phyloP scores from a whole-genome alignment of 2,329 filamentous ascomycete species.

The Colletotrichum cuscutae region DNA sequence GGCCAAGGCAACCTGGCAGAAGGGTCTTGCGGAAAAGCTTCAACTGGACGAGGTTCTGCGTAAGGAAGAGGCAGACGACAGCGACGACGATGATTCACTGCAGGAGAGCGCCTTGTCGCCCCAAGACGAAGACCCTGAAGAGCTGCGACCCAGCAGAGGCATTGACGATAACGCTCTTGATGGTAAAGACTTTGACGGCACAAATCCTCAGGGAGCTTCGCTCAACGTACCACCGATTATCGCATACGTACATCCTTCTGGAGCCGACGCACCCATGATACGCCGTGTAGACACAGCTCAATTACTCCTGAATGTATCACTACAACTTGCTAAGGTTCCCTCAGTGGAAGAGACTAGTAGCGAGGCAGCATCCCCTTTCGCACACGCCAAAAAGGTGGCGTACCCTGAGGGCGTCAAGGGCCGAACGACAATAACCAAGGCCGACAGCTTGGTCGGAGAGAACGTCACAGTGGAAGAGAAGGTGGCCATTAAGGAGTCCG shows the following conservation, averaged over 20 bases:
- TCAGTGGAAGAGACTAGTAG: constrained; percentile 72
- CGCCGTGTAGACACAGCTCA: constrained; percentile 89
- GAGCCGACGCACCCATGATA: constrained; percentile 70
- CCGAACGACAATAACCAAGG: constrained; percentile 82
- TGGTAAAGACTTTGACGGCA: constrained; percentile 32
- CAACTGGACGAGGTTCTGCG: constrained; percentile 75
- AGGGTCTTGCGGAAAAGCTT: constrained; percentile 81
- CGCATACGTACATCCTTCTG: constrained; percentile 80
- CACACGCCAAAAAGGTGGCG: constrained; percentile 82
- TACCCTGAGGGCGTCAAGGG: constrained; percentile 85
- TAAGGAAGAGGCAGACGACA: constrained; percentile 49
- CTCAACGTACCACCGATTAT: constrained; percentile 75
- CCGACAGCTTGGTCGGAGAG: constrained; percentile 85
- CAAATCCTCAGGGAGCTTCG: constrained; percentile 38
- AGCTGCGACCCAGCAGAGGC: constrained; percentile 30
- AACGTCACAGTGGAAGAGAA: constrained; percentile 92
- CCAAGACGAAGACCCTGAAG: constrained; percentile 35
- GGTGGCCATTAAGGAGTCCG: constrained; percentile 89
- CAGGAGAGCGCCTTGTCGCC: constrained; percentile 43
- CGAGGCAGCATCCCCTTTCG: constrained; percentile 74
- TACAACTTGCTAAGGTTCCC: constrained; percentile 87
- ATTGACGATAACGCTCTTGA: constrained; percentile 9
- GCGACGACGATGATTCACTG: constrained; percentile 50
- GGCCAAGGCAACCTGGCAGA: constrained; percentile 94
- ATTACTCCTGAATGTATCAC: constrained; percentile 82